Base-by-base conservation (phyloP, 768 basidiomycete genomes). In the Phallus indusiatus region DNA sequence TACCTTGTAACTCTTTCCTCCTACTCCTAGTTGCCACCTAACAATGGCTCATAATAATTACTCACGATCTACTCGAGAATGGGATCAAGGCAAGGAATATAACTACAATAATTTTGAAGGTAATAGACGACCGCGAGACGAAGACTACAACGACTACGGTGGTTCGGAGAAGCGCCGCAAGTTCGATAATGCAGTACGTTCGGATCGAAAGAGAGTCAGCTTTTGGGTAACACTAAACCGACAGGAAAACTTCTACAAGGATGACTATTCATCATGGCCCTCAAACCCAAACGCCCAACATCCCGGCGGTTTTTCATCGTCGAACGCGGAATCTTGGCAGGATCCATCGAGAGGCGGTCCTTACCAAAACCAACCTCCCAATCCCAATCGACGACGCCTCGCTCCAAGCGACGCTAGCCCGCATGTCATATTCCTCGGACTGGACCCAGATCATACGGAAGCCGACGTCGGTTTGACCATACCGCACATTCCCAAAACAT, bases 401-500 rank as follows among this genome's bases (percentile, higher is more conserved):
- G 76, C 81, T 60, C 86, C 90, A 33, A 93, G 90, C 56, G 89
- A 91, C 70, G 86, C 90, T 51, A 91, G 88, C 69, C 83, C 86
- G 49, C 93, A 97, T 74, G 90, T 97, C 69, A 95, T 96, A 68
- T 95, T 96, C 72, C 83, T 97, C 62, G 94, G 94, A 58, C 73
- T 97, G 60, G 94, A 96, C 71, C 84, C 85, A 59, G 92, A 93
- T 71, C 90, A 94, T 67, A 87, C 86, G 56, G 94, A 96, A 78
- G 84, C 87, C 66, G 92, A 94, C 79, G 94, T 96, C 73, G 75
- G 88, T 85, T 64, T 61, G 42, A 55, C 28, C 49, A 55, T 54
- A 54, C 34, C 54, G 55, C 52, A 55, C 61, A 67, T 69, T 72
- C 67, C 57, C 60, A 50, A n/a, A 56, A 60, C 70, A 24, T 18